Percentiles rank a stretch among this genome's conserved stretches.
These are phyloP conservation scores for Amanita subjunquillea DNA, from an alignment of 768 basidiomycete species.

Conservation along the genomic window DNA sequence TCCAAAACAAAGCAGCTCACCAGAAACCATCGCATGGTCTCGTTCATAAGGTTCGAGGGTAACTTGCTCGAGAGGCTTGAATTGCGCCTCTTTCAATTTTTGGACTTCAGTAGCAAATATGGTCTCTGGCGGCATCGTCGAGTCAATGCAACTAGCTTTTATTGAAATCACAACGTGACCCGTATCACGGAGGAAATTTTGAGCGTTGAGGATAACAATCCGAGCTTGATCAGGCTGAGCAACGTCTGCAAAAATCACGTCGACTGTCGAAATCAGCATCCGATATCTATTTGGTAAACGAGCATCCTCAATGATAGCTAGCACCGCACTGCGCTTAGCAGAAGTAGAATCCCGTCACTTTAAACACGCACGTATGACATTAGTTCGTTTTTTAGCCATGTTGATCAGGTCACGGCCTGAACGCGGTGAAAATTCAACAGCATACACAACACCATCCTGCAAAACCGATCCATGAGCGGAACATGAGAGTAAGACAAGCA, in stretches of 20 bases:
- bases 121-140: conserved; percentile 80
- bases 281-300: conserved; percentile 95
- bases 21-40: conserved; percentile 86
- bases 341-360: neutral
- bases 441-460: conserved; percentile 93
- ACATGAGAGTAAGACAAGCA: neutral
- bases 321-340: neutral
- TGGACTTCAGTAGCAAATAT: conserved; percentile 88
- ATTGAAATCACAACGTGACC: conserved; percentile 95
- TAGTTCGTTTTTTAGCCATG: conserved; percentile 99
- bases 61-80: conserved; percentile 94
- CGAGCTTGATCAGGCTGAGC: conserved; percentile 99
- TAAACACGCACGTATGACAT: conserved; percentile 80
- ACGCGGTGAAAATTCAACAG: conserved; percentile 94
- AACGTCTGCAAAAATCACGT: conserved; percentile 96
- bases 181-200: conserved; percentile 90
- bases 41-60: conserved; percentile 91
- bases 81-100: conserved; percentile 59
- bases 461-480: conserved; percentile 5
- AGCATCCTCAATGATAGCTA: conserved; percentile 96
- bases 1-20: conserved; percentile 26
- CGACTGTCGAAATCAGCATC: conserved; percentile 91
- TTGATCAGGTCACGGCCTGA: conserved; percentile 96
- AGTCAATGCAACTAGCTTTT: conserved; percentile 99
- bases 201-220: conserved; percentile 88